These are phyloP conservation scores for Straminergon stramineum DNA, from an alignment of 225 moss, liverwort and hornwort species.

Conservation along the genomic window DNA sequence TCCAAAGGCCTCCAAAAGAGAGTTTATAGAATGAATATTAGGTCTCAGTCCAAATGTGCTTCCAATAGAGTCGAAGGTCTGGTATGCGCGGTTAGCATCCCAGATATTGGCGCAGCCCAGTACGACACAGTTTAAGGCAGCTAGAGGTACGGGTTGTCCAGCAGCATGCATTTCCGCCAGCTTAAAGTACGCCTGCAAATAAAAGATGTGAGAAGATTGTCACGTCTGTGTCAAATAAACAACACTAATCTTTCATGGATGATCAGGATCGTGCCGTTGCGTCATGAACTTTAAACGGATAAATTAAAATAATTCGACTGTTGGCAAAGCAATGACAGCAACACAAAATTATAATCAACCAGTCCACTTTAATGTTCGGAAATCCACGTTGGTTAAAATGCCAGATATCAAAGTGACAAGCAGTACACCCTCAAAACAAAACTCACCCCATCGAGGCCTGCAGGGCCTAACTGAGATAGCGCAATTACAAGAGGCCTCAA, in stretches of 20 bases:
- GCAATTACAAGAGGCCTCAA: slow-evolving; percentile 68
- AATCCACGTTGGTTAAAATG: neutral
- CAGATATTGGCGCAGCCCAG: slow-evolving; percentile 76
- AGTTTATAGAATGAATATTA: slow-evolving; percentile 85
- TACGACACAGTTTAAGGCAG: slow-evolving; percentile 82
- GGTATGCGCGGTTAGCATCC: slow-evolving; percentile 88
- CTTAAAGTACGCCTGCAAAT: slow-evolving; percentile 67
- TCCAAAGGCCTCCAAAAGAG: slow-evolving; percentile 73
- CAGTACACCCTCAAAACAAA: neutral
- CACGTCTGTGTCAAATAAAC: neutral
- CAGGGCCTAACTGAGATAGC: slow-evolving; percentile 51
- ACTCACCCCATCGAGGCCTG: slow-evolving; percentile 79
- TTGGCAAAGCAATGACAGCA: neutral
- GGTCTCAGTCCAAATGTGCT: slow-evolving; percentile 65
- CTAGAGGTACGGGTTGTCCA: slow-evolving; percentile 51
- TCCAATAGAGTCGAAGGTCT: slow-evolving; percentile 85
- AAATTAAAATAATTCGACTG: neutral
- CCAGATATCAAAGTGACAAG: neutral
- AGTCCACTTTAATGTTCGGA: neutral
- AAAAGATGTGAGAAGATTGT: neutral
- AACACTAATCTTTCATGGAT: neutral
- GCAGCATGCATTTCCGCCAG: slow-evolving; percentile 55
- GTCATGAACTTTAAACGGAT: neutral
- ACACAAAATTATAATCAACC: neutral
- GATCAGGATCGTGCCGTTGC: neutral